Base-by-base conservation (phyloP, 495 filamentous ascomycete genomes). In the Penicillium malachiteum region DNA sequence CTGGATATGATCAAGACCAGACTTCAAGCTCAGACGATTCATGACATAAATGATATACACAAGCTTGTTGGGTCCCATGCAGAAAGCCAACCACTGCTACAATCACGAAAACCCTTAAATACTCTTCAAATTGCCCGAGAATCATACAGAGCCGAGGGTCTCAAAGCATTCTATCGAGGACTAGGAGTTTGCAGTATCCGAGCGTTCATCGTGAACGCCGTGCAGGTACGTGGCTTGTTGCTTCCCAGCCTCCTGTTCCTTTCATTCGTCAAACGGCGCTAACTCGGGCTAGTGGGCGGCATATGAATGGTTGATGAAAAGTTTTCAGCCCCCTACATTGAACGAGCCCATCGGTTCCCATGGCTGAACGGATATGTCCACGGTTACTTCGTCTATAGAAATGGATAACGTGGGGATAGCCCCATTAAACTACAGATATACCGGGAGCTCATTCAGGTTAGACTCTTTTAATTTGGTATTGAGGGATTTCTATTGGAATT, bases 1-100 rank as follows among this genome's bases (percentile, higher is more conserved):
- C 65, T 96, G 37, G 92, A 96, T 68, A 86, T 96, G 50, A 75
- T 96, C 57, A 97, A 97, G 76, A 96, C 92, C 5, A 70, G 89
- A 49, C 79, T 96, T 43, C 92, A 96, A 68, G 84, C 85, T 6
- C 87, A 91, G 62, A 72, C 72, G 1, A 69, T 74, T 41, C 45
- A 53, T 38, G 58, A 70, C 3, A 33, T 12, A 12, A 16, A 30
- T 13, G 42, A 30, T 30, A 18, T 46, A 26, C 37, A 50, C 55
- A 41, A 46, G 1, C 51, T 60, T 33, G 41, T 58, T n/a, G 47
- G 59, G 37, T 11, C 63, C 75, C 44, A 59, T 74, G 38, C 63
- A 65, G 62, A 76, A 57, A 55, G 53, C 33, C 70, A 66, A 7
- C 62, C 56, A 39, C 37, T 62, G 26, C 40, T 64, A 35, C 56